phyloP scores from a whole-genome alignment of 2,329 filamentous ascomycete species.

The Paecilomyces sp. region DNA sequence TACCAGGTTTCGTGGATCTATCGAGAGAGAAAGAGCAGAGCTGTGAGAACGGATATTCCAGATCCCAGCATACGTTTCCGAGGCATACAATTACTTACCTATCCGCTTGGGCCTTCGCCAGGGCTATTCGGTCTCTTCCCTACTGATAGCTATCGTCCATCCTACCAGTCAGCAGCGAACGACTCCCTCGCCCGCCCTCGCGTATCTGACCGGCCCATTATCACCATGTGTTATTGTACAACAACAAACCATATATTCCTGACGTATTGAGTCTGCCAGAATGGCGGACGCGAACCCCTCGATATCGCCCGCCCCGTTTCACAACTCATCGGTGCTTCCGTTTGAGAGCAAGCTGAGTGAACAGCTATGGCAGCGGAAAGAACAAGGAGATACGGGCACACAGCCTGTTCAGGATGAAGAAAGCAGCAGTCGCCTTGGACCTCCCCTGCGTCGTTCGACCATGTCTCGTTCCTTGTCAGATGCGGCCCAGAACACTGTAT shows the following conservation, averaged over 20 bases:
- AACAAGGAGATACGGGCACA: constrained; percentile 10
- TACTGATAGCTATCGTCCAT: neutral
- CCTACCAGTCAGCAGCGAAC: neutral
- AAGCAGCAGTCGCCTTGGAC: constrained; percentile 11
- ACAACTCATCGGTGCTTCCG: constrained; percentile 11
- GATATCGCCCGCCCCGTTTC: constrained; percentile 12
- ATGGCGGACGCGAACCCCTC: constrained; percentile 14
- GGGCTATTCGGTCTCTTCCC: neutral
- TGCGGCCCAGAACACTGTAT: constrained; percentile 51
- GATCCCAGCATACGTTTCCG: neutral
- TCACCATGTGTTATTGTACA: neutral
- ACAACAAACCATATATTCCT: neutral
- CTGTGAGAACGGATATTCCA: neutral
- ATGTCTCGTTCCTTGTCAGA: constrained; percentile 62
- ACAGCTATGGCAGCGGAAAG: constrained; percentile 23
- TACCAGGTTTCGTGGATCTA: neutral
- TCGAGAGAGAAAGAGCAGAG: neutral
- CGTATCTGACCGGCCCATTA: neutral
- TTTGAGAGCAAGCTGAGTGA: constrained; percentile 32
- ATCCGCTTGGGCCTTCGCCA: neutral
- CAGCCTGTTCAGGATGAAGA: constrained; percentile 6
- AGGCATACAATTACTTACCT: neutral
- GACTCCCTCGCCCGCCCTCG: neutral
- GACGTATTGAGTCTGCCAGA: neutral
- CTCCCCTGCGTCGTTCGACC: constrained; percentile 22